Base-by-base conservation (phyloP, 495 filamentous ascomycete genomes). In the Bathelium albidoporum region DNA sequence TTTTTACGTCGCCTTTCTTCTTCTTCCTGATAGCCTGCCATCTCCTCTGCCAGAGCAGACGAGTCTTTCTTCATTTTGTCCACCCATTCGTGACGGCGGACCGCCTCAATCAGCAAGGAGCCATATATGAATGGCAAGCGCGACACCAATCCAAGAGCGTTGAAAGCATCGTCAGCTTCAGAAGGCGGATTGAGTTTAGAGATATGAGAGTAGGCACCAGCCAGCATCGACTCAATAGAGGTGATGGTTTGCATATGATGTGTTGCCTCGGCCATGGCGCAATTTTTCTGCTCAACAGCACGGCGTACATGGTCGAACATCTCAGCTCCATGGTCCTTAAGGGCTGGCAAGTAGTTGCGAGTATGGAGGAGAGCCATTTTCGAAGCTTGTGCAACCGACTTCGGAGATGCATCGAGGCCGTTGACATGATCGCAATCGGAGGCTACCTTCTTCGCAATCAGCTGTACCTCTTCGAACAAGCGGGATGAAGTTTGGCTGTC, bases 41-140 rank as follows among this genome's bases (percentile, higher is more conserved):
- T 89, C 67, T 97, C 94, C 71, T 97, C 92, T 7, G 90, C 89
- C 32, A 97, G 75, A 1, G 87, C 88, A 18, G 88, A 82, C 1
- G 91, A 91, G 66, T 97, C 93, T 5, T 82, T 80, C 66, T 85
- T 88, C 71, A 97, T 85, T 73, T 95, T 97, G 26, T 92, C 88
- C 10, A 81, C 83, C 90, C 94, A 99, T 76, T 97, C 92, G 41
- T 83, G 87, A 12, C 94, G 86, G 61, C 87, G 83, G 53, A 96
- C 82, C 28, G 90, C 86, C 71, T 99, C 94, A 18, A 91, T 81
- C 16, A 95, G 76, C 29, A 95, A 86, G 0, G 89, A 90, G 1
- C 94, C 93, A 72, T 99, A 99, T 29, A 91, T 81, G 62, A 87
- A 83, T 10, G 94, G 95, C 62, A 97, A 81, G 59, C 89, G 83